Conservation (phyloP, 75 land plant species). For the Isoetes taiwanensis region DNA sequence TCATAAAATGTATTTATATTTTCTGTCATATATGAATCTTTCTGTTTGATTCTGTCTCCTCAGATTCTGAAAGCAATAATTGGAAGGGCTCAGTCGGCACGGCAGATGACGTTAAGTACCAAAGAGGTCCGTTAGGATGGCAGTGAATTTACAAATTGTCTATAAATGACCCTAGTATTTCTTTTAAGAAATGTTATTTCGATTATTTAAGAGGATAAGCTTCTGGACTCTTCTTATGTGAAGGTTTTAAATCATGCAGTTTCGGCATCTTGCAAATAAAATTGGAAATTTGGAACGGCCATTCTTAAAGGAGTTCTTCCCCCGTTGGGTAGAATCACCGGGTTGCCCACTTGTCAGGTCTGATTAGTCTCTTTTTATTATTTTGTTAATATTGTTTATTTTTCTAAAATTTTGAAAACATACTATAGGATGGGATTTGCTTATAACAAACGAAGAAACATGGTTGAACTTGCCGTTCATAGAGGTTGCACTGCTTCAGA, state of each 20-base stretch:
- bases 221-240: not conserved
- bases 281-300: slow-evolving; percentile 94
- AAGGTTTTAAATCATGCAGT: too few species aligned
- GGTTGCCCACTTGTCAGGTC: slow-evolving; percentile 92
- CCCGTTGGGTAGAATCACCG: slow-evolving; percentile 80
- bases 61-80: slow-evolving; percentile 78
- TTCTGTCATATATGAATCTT: not conserved
- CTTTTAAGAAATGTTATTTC: not conserved
- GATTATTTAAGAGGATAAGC: not conserved
- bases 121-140: slow-evolving; percentile 47
- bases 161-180: not conserved
- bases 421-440: slow-evolving; percentile 72
- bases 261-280: slow-evolving; percentile 87
- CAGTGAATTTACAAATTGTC: not conserved
- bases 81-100: slow-evolving; percentile 28
- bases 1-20: not conserved
- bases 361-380: not conserved
- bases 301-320: slow-evolving; percentile 89
- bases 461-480: slow-evolving; percentile 73
- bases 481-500: slow-evolving; percentile 52
- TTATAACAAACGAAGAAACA: slow-evolving; percentile 80
- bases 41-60: slow-evolving; percentile 1
- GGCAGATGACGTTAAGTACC: slow-evolving; percentile 57
- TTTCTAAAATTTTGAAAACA: not conserved
- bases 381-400: not conserved